A percentile compares a stretch with the other conserved stretches of the same genome.
Evolutionary conservation across 139 green algal genomes (phyloP).

Genomic region (Gonium pectorale): DNA sequence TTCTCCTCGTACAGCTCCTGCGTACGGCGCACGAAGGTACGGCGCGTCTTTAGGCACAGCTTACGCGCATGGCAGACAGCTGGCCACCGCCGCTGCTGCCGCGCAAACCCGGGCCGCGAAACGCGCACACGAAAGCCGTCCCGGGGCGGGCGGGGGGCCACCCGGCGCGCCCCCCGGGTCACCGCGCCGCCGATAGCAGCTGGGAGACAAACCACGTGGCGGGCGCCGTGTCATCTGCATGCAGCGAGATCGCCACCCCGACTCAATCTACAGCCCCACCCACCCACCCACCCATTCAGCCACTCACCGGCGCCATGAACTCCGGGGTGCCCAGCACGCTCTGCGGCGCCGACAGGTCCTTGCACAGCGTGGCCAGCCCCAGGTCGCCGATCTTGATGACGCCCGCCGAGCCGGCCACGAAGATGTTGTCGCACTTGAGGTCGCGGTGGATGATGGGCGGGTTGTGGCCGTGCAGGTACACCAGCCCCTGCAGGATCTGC

Average conservation of each 20-base stretch:
- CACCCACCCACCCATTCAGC: background rate
- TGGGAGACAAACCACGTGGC: too few species aligned
- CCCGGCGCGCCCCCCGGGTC: too few species aligned
- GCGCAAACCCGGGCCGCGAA: too few species aligned
- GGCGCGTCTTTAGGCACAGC: too few species aligned
- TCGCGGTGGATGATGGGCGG: slow-evolving; percentile 73
- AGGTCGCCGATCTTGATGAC: slow-evolving; percentile 98
- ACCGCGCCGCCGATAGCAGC: too few species aligned
- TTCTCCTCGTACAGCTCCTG: slow-evolving; percentile 96
- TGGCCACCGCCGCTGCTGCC: too few species aligned
- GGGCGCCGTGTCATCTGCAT: too few species aligned
- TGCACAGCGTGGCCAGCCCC: slow-evolving; percentile 90
- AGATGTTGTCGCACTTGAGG: slow-evolving; percentile 97
- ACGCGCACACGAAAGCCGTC: too few species aligned
- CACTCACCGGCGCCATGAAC: slow-evolving; percentile 91
- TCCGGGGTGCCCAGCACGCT: slow-evolving; percentile 95
- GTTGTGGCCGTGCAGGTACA: slow-evolving; percentile 96
- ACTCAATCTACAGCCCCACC: background rate
- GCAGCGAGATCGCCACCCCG: too few species aligned
- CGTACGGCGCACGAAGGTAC: background rate
- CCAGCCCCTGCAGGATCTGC: slow-evolving; percentile 93
- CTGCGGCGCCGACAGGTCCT: slow-evolving; percentile 89
- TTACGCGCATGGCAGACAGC: too few species aligned
- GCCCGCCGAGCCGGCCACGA: slow-evolving; percentile 90
- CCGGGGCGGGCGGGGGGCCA: too few species aligned